A percentile compares a stretch with the other conserved stretches of the same genome.
Evolutionary conservation across 176 grass and related monocot species (phyloP).

Genomic region (Rhynchospora pubera): DNA sequence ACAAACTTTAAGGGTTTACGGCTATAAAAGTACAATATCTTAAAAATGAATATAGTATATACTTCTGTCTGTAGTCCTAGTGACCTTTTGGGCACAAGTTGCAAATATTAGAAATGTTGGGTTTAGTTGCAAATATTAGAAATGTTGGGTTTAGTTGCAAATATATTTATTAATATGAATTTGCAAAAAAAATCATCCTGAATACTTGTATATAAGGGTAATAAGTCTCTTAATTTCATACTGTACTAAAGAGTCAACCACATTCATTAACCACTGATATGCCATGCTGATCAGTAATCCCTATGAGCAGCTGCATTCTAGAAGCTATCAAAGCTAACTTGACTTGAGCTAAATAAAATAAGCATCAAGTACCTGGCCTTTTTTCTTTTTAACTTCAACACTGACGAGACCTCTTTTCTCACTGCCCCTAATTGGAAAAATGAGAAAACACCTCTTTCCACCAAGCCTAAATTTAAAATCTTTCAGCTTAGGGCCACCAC

Average conservation of each 20-base stretch:
- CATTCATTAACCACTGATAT: background rate
- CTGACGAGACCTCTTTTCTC: constrained; percentile 95
- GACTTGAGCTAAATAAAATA: background rate
- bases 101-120: background rate
- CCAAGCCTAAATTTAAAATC: constrained; percentile 75
- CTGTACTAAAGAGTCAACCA: too few relatives aligned
- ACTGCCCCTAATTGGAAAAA: constrained; percentile 90
- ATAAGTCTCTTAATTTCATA: background rate
- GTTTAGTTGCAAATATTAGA: too few relatives aligned
- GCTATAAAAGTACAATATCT: too few relatives aligned
- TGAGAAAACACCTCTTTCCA: constrained; percentile 75
- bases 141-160: background rate
- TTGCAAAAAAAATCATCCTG: background rate
- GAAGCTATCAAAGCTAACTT: too few relatives aligned
- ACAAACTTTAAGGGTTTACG: background rate
- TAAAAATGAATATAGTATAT: too few relatives aligned
- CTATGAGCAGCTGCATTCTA: too few relatives aligned
- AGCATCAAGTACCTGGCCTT: constrained; percentile 56
- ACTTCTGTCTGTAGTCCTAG: too few relatives aligned
- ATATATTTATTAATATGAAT: background rate
- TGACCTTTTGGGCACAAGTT: background rate
- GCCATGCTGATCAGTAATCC: background rate
- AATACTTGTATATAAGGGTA: background rate
- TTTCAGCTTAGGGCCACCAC: constrained; percentile 76
- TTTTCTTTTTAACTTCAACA: constrained; percentile 91